phyloP scores from a whole-genome alignment of 2,329 filamentous ascomycete genomes.

The Sphaceloma murrayae region DNA sequence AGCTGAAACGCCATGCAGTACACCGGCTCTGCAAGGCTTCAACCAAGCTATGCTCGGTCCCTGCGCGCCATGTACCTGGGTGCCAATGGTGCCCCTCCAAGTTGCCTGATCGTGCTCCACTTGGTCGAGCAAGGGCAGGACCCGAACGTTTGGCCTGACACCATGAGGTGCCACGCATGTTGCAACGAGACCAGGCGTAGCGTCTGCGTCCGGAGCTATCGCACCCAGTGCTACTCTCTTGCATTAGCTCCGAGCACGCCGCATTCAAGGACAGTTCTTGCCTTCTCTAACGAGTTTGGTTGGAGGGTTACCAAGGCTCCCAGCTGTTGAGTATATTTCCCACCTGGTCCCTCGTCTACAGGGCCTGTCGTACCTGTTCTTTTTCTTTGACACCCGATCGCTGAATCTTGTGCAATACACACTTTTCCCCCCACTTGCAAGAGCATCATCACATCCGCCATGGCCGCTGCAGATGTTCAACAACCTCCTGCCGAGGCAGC shows the following conservation, averaged over 20 bases:
- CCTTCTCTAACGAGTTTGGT: conserved; percentile 2
- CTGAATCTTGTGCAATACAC: too few species aligned
- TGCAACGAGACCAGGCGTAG: conserved; percentile 6
- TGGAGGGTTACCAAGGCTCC: conserved; percentile 2
- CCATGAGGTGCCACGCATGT: conserved; percentile 8
- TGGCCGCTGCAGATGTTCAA: conserved; percentile 25
- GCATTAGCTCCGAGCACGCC: conserved; percentile 12
- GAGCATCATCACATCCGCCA: conserved; percentile 18
- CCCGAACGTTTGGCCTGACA: background rate
- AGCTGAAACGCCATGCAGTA: conserved; percentile 14
- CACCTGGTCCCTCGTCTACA: background rate
- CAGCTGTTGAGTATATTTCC: conserved; percentile 6
- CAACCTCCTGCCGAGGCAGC: conserved; percentile 25
- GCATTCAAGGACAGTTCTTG: background rate
- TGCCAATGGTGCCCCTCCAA: background rate
- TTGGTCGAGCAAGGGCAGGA: conserved; percentile 7
- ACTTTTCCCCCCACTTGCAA: too few species aligned
- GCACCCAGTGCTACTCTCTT: conserved; percentile 2
- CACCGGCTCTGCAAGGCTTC: background rate
- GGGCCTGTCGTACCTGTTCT: background rate
- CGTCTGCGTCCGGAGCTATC: conserved; percentile 5
- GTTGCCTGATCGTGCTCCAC: conserved; percentile 2
- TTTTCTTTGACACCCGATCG: background rate
- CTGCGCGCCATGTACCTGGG: conserved; percentile 3
- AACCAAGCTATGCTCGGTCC: background rate